phyloP scores from a whole-genome alignment of 2,329 filamentous ascomycete genomes.

The Arthrobotrys sinensis region DNA sequence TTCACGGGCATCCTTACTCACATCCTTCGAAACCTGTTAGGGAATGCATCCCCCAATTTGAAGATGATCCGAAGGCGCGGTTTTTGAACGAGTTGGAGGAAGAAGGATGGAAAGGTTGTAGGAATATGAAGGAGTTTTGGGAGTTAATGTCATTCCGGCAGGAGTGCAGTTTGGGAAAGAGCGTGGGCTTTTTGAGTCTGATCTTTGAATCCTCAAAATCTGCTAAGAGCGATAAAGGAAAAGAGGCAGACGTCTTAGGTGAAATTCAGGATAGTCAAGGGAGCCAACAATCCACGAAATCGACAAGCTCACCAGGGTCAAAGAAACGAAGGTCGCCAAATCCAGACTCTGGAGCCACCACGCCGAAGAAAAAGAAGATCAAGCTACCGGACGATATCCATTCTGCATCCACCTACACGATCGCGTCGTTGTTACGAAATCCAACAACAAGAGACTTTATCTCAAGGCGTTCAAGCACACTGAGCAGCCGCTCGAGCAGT shows the following conservation, averaged over 20 bases:
- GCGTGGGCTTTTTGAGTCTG: slow-evolving; percentile 96
- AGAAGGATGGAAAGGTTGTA: slow-evolving; percentile 83
- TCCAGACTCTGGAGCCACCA: slow-evolving; percentile 1
- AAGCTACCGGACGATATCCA: slow-evolving; percentile 42
- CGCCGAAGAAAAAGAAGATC: slow-evolving; percentile 14
- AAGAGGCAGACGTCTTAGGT: not conserved
- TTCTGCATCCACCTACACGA: slow-evolving; percentile 53
- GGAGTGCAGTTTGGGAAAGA: slow-evolving; percentile 90
- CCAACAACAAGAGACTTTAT: slow-evolving; percentile 32
- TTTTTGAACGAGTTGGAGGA: slow-evolving; percentile 92
- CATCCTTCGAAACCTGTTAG: slow-evolving; percentile 62
- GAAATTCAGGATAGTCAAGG: slow-evolving; percentile 24
- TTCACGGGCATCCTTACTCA: slow-evolving; percentile 80
- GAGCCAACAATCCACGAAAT: slow-evolving; percentile 10
- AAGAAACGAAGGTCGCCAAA: slow-evolving; percentile 36
- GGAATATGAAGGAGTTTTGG: slow-evolving; percentile 92
- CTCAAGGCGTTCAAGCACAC: slow-evolving; percentile 18
- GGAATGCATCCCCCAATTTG: slow-evolving; percentile 84
- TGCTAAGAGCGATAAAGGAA: slow-evolving; percentile 17
- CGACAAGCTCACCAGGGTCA: slow-evolving; percentile 4
- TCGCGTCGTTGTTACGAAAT: slow-evolving; percentile 50
- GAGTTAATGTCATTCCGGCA: slow-evolving; percentile 98
- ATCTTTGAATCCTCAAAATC: slow-evolving; percentile 77
- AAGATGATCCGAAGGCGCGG: slow-evolving; percentile 93
- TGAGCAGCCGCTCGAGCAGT: slow-evolving; percentile 43